Percentiles rank a stretch among this genome's conserved stretches.
Evolutionary conservation across 2,329 filamentous ascomycete genomes (phyloP).

Genomic region (Tolypocladium album): DNA sequence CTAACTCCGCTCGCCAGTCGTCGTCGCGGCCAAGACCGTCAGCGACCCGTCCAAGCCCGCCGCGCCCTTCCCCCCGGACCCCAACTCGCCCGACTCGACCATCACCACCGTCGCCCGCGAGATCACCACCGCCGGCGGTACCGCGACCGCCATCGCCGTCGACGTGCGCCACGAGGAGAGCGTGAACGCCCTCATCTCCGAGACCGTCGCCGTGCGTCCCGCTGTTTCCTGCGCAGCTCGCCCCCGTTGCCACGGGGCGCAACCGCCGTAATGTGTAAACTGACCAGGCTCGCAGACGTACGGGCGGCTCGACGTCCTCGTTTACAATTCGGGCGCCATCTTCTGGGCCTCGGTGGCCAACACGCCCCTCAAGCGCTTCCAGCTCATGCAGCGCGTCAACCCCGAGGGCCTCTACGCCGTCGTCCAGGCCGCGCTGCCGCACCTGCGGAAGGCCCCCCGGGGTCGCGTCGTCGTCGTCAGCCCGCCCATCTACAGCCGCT

Average conservation of each 20-base stretch:
- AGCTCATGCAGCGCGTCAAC: conserved; percentile 67
- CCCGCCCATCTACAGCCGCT: conserved; percentile 76
- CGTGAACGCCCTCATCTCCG: conserved; percentile 47
- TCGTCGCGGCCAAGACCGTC: conserved; percentile 66
- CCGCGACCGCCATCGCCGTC: conserved; percentile 55
- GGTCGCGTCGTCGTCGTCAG: conserved; percentile 68
- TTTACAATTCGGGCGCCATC: conserved; percentile 80
- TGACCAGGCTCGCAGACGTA: conserved; percentile 30
- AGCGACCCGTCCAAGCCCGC: conserved; percentile 46
- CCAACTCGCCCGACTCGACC: conserved; percentile 64
- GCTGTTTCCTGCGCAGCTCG: not conserved
- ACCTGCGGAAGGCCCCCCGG: conserved; percentile 38
- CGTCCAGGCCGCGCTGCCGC: conserved; percentile 57
- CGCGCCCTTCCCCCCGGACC: conserved; percentile 59
- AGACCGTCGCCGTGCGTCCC: conserved; percentile 33
- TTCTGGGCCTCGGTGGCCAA: conserved; percentile 70
- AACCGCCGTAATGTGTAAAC: too few relatives aligned
- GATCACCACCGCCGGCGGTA: conserved; percentile 53
- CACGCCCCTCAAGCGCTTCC: conserved; percentile 67
- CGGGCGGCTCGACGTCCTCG: conserved; percentile 57
- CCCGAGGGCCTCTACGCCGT: conserved; percentile 65
- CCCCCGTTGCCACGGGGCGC: not conserved
- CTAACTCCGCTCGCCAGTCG: conserved; percentile 36
- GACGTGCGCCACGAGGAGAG: conserved; percentile 58
- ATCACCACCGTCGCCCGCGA: conserved; percentile 73